Conservation (phyloP, 192 early-diverging fungal genomes). For the Dispira simplex region DNA sequence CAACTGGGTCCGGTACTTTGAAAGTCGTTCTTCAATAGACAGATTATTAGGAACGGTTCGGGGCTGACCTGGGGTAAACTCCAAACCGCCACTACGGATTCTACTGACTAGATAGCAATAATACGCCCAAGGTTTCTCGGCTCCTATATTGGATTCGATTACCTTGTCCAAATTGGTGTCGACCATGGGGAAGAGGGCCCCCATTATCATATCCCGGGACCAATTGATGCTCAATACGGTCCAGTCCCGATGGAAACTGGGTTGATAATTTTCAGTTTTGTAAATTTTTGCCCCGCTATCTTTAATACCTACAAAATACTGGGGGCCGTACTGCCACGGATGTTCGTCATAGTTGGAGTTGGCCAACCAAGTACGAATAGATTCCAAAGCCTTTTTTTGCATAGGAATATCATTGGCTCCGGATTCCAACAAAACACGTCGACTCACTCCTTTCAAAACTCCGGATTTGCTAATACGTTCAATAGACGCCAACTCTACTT, state of each 20-base stretch:
- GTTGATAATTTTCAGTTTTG: too few relatives aligned
- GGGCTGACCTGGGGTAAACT: conserved; percentile 10
- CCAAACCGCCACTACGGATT: conserved; percentile 18
- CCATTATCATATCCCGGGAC: conserved; percentile 25
- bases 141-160: background rate
- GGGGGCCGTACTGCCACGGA: too few relatives aligned
- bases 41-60: too few relatives aligned
- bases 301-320: too few relatives aligned
- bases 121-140: background rate
- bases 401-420: conserved; percentile 12
- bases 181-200: conserved; percentile 15
- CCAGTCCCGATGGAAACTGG: conserved; percentile 9
- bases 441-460: conserved; percentile 16
- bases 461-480: conserved; percentile 13
- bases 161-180: background rate
- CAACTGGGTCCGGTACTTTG: background rate
- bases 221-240: conserved; percentile 24
- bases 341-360: too few relatives aligned
- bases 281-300: too few relatives aligned
- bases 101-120: conserved; percentile 14
- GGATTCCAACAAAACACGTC: conserved; percentile 11
- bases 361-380: conserved; percentile 15
- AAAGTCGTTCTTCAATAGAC: too few relatives aligned
- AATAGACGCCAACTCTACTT: conserved; percentile 20
- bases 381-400: conserved; percentile 14